Percentiles rank a stretch among this genome's conserved stretches.
Evolutionary conservation across 2,329 filamentous ascomycete species (phyloP).

Genomic region (Rugonectria rugulosa): DNA sequence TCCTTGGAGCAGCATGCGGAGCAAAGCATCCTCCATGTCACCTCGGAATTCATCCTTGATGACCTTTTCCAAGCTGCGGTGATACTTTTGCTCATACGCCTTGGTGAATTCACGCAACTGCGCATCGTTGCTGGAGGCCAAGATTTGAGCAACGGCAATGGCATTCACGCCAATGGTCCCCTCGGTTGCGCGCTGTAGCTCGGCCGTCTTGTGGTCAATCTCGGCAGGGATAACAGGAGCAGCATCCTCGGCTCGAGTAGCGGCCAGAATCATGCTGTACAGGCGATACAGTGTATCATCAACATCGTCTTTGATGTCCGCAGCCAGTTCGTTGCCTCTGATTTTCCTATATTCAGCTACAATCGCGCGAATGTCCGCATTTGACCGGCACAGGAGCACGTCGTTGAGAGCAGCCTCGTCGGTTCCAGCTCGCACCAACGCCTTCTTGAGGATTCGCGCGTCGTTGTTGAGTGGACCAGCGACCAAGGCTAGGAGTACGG

Average conservation of each 20-base stretch:
- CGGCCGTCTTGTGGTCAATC: conserved; percentile 44
- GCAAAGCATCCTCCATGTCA: conserved; percentile 44
- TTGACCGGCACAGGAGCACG: conserved; percentile 45
- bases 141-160: conserved; percentile 43
- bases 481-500: conserved; percentile 40
- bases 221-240: conserved; percentile 37
- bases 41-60: conserved; percentile 47
- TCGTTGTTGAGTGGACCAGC: conserved; percentile 44
- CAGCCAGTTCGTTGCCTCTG: conserved; percentile 39
- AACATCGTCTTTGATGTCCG: conserved; percentile 43
- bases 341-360: conserved; percentile 39
- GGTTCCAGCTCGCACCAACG: conserved; percentile 41
- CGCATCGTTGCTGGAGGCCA: conserved; percentile 41
- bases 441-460: conserved; percentile 40
- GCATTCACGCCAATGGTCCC: conserved; percentile 41
- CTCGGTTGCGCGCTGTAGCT: conserved; percentile 44
- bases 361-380: conserved; percentile 47
- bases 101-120: conserved; percentile 43
- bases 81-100: conserved; percentile 43
- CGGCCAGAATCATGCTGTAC: conserved; percentile 45
- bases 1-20: conserved; percentile 40
- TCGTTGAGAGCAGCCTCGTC: conserved; percentile 46
- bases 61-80: conserved; percentile 42
- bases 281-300: conserved; percentile 41
- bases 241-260: conserved; percentile 38